phyloP scores from a whole-genome alignment of 306 rosid species.

The Hippophae rhamnoides region DNA sequence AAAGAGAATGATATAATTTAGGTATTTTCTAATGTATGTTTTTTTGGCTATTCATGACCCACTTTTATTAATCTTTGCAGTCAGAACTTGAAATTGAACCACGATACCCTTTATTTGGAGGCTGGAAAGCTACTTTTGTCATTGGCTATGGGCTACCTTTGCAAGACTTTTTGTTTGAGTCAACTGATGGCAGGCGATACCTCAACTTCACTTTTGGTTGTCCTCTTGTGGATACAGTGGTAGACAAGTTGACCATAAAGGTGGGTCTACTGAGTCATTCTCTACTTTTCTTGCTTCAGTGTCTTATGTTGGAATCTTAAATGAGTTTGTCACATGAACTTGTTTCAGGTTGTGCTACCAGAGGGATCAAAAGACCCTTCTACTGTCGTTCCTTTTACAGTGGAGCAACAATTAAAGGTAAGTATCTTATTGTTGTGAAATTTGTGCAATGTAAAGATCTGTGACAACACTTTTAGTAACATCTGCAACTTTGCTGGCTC shows the following conservation, averaged over 20 bases:
- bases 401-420: conserved; percentile 79
- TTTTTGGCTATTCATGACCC: conserved; percentile 1
- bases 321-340: conserved; percentile 7
- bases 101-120: conserved; percentile 94
- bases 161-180: conserved; percentile 92
- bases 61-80: conserved; percentile 38
- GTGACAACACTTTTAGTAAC: background rate
- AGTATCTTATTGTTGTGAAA: conserved; percentile 6
- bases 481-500: conserved; percentile 4
- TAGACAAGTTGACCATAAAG: conserved; percentile 71
- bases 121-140: conserved; percentile 89
- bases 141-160: conserved; percentile 85
- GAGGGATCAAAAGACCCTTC: conserved; percentile 86
- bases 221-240: conserved; percentile 71
- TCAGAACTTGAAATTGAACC: conserved; percentile 97
- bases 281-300: conserved; percentile 7
- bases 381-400: conserved; percentile 64
- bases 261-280: conserved; percentile 31
- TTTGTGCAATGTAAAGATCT: background rate
- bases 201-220: conserved; percentile 95
- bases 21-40: background rate
- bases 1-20: no score
- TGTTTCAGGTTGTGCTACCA: conserved; percentile 78
- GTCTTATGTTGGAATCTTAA: conserved; percentile 11
- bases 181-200: conserved; percentile 81